These are phyloP conservation scores for Aspergillus awamori DNA, from an alignment of 2,329 filamentous ascomycete species.

Conservation along the genomic window DNA sequence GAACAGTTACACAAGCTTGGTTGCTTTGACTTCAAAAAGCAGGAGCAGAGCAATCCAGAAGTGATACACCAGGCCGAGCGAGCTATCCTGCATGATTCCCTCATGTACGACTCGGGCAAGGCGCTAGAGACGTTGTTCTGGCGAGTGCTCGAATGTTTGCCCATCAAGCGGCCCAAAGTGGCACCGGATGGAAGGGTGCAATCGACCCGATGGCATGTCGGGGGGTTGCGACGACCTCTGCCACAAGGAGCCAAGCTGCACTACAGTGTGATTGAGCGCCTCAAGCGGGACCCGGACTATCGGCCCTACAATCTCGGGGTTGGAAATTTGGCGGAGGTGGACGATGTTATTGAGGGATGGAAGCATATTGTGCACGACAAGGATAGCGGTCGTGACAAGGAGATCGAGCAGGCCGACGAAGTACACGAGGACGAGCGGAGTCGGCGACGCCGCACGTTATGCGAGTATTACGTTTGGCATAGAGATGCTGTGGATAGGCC, in stretches of 20 bases:
- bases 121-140: constrained; percentile 23
- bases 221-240: constrained; percentile 19
- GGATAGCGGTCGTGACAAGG: constrained; percentile 2
- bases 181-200: constrained; percentile 17
- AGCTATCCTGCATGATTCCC: constrained; percentile 22
- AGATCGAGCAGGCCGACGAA: neutral
- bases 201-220: constrained; percentile 21
- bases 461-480: neutral
- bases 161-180: constrained; percentile 20
- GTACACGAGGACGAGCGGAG: neutral
- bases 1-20: constrained; percentile 23
- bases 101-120: constrained; percentile 21
- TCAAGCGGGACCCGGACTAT: constrained; percentile 19
- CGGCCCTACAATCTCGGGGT: constrained; percentile 25
- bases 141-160: constrained; percentile 23
- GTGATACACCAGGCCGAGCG: constrained; percentile 14
- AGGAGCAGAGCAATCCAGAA: neutral
- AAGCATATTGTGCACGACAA: constrained; percentile 5
- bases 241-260: constrained; percentile 20
- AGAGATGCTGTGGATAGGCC: no score
- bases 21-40: constrained; percentile 19
- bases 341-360: constrained; percentile 16
- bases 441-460: neutral
- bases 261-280: constrained; percentile 18
- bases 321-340: constrained; percentile 13